Percentiles rank a stretch among this genome's conserved stretches.
Evolutionary conservation across 2,329 filamentous ascomycete species (phyloP).

Genomic region (Cryphonectria radicalis): DNA sequence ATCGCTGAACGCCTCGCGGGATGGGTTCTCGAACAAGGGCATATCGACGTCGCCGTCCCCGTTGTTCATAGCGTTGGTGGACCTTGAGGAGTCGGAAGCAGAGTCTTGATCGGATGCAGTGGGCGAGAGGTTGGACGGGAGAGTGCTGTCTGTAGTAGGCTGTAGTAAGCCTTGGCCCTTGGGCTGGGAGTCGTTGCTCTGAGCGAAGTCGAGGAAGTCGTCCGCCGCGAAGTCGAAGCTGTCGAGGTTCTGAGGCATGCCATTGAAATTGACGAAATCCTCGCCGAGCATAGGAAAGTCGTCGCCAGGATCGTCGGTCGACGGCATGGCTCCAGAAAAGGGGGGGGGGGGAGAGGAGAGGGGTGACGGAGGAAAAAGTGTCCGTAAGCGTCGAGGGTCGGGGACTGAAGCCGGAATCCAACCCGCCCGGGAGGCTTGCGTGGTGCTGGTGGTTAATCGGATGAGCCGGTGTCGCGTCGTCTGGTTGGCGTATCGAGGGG

Average conservation of each 20-base stretch:
- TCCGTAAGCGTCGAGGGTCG: conserved; percentile 14
- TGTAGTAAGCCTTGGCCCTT: conserved; percentile 31
- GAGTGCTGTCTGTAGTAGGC: conserved; percentile 37
- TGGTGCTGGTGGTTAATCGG: conserved; percentile 2
- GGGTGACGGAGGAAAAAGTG: neutral
- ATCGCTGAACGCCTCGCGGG: conserved; percentile 44
- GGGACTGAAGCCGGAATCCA: conserved; percentile 21
- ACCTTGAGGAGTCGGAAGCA: conserved; percentile 54
- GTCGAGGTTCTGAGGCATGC: conserved; percentile 16
- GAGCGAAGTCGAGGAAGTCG: conserved; percentile 25
- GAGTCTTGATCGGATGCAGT: conserved; percentile 53
- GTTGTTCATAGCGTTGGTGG: conserved; percentile 46
- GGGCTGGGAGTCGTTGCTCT: conserved; percentile 25
- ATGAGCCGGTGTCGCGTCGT: neutral
- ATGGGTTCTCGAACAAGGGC: conserved; percentile 35
- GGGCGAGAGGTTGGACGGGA: conserved; percentile 48
- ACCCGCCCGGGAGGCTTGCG: conserved; percentile 22
- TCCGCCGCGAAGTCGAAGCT: neutral
- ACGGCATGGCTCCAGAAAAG: conserved; percentile 21
- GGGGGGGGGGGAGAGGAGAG: neutral
- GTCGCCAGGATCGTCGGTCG: conserved; percentile 20
- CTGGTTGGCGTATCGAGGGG: conserved; percentile 2
- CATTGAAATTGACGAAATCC: conserved; percentile 19
- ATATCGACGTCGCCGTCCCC: conserved; percentile 51
- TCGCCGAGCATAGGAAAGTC: conserved; percentile 27